phyloP scores from a whole-genome alignment of 768 basidiomycete species.

The Dioszegia crocea region DNA sequence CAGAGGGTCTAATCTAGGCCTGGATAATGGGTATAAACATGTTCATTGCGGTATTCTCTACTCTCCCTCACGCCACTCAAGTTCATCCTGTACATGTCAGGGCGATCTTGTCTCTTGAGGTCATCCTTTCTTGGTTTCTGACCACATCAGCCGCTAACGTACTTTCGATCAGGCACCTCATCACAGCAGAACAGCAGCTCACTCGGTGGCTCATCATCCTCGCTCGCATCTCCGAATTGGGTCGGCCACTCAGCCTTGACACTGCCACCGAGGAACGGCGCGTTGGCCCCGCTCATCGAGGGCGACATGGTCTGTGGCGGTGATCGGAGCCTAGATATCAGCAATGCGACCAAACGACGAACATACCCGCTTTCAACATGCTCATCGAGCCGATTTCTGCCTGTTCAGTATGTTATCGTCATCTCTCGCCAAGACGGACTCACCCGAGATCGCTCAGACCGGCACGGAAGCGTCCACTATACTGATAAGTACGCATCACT shows the following conservation, averaged over 20 bases:
- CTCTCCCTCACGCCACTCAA: no score
- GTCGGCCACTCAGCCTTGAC: background rate
- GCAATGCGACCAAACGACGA: background rate
- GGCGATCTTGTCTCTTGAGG: no score
- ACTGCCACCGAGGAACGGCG: background rate
- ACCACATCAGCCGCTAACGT: no score
- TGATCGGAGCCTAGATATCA: conserved; percentile 1
- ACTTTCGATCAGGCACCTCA: no score
- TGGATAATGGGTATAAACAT: no score
- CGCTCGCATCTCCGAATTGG: background rate
- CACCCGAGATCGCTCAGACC: conserved; percentile 16
- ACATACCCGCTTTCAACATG: conserved; percentile 8
- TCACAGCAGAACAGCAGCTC: no score
- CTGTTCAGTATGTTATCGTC: background rate
- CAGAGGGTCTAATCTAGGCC: no score
- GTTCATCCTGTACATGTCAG: no score
- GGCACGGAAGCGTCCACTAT: conserved; percentile 11
- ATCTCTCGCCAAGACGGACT: background rate
- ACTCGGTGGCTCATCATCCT: background rate
- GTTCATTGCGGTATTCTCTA: no score
- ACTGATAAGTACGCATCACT: background rate
- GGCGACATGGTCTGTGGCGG: conserved; percentile 2
- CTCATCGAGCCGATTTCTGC: background rate
- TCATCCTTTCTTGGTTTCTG: no score
- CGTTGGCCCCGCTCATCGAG: background rate